phyloP scores from a whole-genome alignment of 2,329 filamentous ascomycete genomes.

The Ophiostoma sp. region DNA sequence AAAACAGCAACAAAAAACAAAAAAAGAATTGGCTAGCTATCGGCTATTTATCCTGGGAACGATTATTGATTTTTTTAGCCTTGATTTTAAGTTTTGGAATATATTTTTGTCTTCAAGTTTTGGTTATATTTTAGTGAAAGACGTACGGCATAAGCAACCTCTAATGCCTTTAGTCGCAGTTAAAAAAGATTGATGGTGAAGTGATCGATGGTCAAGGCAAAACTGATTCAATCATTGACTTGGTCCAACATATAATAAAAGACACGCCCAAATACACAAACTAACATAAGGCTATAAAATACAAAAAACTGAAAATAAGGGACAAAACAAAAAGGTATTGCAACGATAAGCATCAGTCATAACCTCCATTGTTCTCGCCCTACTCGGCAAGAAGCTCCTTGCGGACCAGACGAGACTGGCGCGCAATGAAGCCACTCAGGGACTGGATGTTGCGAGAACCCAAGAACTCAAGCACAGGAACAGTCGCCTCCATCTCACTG shows the following conservation, averaged over 20 bases:
- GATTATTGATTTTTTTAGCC: not conserved
- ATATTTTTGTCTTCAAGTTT: not conserved
- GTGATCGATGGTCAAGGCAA: no score
- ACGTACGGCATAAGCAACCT: not conserved
- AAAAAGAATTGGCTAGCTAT: not conserved
- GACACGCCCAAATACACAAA: not conserved
- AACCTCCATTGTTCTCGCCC: not conserved
- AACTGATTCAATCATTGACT: not conserved
- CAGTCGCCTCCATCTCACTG: conserved; percentile 27
- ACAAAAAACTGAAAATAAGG: not conserved
- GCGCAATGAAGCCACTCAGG: conserved; percentile 23
- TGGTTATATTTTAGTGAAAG: not conserved
- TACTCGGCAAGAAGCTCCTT: conserved; percentile 21
- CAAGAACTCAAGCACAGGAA: conserved; percentile 27
- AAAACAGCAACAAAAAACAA: not conserved
- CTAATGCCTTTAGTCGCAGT: no score
- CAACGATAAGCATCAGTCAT: not conserved
- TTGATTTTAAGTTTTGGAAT: not conserved
- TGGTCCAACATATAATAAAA: not conserved
- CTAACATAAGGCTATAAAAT: not conserved
- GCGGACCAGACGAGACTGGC: conserved; percentile 25
- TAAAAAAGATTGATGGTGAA: no score
- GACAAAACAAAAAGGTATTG: not conserved
- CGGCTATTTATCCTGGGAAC: not conserved
- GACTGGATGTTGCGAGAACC: conserved; percentile 25